These are phyloP conservation scores for Herpetomonas samuelpessoai DNA, from an alignment of 208 protist genomes.

Conservation along the genomic window DNA sequence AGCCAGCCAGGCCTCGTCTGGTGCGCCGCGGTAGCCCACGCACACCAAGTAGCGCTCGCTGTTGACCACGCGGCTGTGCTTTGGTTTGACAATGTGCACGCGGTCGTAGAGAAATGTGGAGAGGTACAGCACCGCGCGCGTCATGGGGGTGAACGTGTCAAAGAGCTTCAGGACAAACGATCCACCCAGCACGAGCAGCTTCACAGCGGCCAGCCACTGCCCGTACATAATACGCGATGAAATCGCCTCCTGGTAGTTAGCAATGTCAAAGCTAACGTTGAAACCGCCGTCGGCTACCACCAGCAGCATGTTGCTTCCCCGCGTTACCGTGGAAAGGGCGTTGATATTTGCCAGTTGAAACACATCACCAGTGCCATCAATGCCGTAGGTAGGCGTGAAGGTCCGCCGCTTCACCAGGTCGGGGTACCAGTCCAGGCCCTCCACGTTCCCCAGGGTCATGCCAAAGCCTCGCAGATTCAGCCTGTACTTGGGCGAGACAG, in stretches of 20 bases:
- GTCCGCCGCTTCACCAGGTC: constrained; percentile 30
- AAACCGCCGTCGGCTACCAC: constrained; percentile 93
- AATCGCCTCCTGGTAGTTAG: constrained; percentile 89
- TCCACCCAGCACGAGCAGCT: constrained; percentile 56
- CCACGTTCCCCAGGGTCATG: constrained; percentile 72
- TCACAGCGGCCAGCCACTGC: constrained; percentile 79
- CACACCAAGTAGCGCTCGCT: constrained; percentile 90
- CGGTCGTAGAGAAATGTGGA: constrained; percentile 79
- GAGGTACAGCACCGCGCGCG: constrained; percentile 71
- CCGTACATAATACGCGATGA: constrained; percentile 83
- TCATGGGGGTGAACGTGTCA: constrained; percentile 86
- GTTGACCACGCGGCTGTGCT: constrained; percentile 88
- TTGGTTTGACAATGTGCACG: constrained; percentile 89
- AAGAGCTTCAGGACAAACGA: constrained; percentile 91
- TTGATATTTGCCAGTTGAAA: constrained; percentile 81
- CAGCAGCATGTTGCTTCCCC: constrained; percentile 36
- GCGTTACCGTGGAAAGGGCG: constrained; percentile 49
- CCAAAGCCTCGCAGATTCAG: constrained; percentile 70
- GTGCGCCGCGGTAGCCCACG: constrained; percentile 36
- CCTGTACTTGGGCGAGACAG: constrained; percentile 24
- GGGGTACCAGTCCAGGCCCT: constrained; percentile 82
- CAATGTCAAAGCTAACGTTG: constrained; percentile 52
- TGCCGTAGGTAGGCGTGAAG: constrained; percentile 78
- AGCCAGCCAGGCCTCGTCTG: constrained; percentile 36
- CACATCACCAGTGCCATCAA: constrained; percentile 84